Percentiles rank a stretch among this genome's conserved stretches.
phyloP scores from a whole-genome alignment of 2,329 filamentous ascomycete genomes.

The Colletotrichum viniferum region DNA sequence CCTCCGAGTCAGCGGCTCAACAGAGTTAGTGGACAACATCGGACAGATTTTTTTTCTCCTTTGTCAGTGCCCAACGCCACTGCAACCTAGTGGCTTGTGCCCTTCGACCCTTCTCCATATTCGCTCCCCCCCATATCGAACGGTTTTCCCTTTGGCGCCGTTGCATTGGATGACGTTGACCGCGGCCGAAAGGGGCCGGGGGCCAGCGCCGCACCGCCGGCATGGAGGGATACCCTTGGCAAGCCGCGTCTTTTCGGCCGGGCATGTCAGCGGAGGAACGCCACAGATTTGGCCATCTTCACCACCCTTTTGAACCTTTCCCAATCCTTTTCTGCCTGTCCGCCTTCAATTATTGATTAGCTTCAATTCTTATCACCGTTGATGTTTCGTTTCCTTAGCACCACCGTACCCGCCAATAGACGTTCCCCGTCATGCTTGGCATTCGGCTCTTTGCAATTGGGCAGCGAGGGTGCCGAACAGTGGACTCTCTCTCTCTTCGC shows the following conservation, averaged over 20 bases:
- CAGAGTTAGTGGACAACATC: not conserved
- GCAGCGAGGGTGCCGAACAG: not conserved
- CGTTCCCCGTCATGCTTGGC: not conserved
- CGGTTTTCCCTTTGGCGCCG: not conserved
- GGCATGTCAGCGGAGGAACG: not conserved
- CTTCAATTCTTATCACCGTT: conserved; percentile 2
- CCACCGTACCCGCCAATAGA: not conserved
- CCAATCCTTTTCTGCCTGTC: not conserved
- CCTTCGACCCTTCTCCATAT: not conserved
- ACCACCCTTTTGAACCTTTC: not conserved
- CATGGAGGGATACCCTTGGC: conserved; percentile 4
- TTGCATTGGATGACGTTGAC: conserved; percentile 13
- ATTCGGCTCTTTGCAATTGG: not conserved
- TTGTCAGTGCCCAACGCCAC: not conserved
- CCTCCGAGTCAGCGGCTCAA: conserved; percentile 9
- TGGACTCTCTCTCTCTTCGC: not conserved
- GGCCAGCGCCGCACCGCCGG: not conserved
- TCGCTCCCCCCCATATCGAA: not conserved
- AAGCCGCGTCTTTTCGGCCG: not conserved
- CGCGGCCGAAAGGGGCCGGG: not conserved
- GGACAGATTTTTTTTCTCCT: not conserved
- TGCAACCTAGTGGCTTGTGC: conserved; percentile 7
- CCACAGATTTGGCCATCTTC: not conserved
- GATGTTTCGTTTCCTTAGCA: not conserved
- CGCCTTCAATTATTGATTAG: not conserved